Base-by-base conservation (phyloP, 345 rosid genomes). In the Dovyalis caffra region DNA sequence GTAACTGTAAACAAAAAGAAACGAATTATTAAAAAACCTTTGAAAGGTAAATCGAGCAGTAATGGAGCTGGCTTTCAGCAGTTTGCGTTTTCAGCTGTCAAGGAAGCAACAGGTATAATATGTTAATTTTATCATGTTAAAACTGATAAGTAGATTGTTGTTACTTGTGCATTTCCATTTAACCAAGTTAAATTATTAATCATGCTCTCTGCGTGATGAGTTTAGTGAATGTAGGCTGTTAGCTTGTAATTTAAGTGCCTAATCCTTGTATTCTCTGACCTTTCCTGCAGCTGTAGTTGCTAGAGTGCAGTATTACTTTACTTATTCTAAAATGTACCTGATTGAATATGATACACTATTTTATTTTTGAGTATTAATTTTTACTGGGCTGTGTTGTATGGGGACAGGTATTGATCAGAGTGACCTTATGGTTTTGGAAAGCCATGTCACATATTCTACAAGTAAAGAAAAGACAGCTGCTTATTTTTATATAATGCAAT, bases 21-120 rank as follows among this genome's bases (percentile, higher is more conserved):
- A 75, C 74, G 76, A 78, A 51, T 72, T 29, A 51, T 77, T 32
- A 82, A 65, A 74, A 80, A 74, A 57, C 47, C 78, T 62, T 29
- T 53, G 33, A 72, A 26, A 68, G 82, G 76, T 77, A 83, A 80
- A 70, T 38, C 31, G 33, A 70, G 49, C 35, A 33, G 32, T 28
- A 83, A 88, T 77, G 92, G 89, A 66, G 77, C 34, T 62, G 18
- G 6, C 73, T 76, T 86, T 66, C 85, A 76, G 72, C 82, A 86
- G 68, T 64, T 80, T 84, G 94, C 97, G 28, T 89, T 86, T 82
- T 84, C 78, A 72, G 89, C 92, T 65, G 83, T 95, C 64, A 74
- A 89, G 78, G 92, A 87, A 74, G 84, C 81, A 72, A 70, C 88
- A 64, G 90, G 91, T 86, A 77, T 78, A 69, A 21, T 53, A 57